These are phyloP conservation scores for Emericellopsis atlantica DNA, from an alignment of 2,329 filamentous ascomycete genomes.

Conservation along the genomic window DNA sequence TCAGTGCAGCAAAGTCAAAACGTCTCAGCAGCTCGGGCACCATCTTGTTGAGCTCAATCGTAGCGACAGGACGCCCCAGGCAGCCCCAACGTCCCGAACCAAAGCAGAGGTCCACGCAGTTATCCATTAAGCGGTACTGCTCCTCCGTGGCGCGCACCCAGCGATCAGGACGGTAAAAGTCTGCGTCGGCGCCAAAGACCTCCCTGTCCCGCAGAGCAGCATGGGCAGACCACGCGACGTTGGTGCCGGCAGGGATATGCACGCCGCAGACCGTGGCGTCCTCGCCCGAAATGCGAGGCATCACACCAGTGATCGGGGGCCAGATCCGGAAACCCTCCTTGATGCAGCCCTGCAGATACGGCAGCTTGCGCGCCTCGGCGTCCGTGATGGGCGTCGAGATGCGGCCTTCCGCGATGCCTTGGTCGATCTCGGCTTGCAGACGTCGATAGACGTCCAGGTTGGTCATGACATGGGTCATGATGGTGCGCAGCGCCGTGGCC, in stretches of 20 bases:
- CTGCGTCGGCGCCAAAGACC: conserved; percentile 37
- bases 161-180: conserved; percentile 38
- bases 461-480: conserved; percentile 36
- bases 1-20: conserved; percentile 16
- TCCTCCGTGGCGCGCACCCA: conserved; percentile 30
- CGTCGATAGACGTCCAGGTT: conserved; percentile 24
- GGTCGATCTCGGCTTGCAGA: conserved; percentile 29
- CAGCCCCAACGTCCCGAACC: conserved; percentile 31
- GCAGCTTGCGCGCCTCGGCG: conserved; percentile 31
- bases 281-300: conserved; percentile 36
- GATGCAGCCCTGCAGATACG: conserved; percentile 44
- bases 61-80: conserved; percentile 31
- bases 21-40: conserved; percentile 20
- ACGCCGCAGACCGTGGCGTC: conserved; percentile 38
- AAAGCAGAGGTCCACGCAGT: conserved; percentile 28
- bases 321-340: conserved; percentile 43
- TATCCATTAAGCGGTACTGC: conserved; percentile 18
- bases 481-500: conserved; percentile 37
- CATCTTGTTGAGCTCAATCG: conserved; percentile 35
- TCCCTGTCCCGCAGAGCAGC: conserved; percentile 34
- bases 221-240: conserved; percentile 40
- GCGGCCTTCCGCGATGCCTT: conserved; percentile 19
- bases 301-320: conserved; percentile 38
- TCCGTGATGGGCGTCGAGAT: conserved; percentile 27
- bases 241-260: conserved; percentile 37